phyloP scores from a whole-genome alignment of 805 yeast genomes.

The Zygoascus flipseniorum region DNA sequence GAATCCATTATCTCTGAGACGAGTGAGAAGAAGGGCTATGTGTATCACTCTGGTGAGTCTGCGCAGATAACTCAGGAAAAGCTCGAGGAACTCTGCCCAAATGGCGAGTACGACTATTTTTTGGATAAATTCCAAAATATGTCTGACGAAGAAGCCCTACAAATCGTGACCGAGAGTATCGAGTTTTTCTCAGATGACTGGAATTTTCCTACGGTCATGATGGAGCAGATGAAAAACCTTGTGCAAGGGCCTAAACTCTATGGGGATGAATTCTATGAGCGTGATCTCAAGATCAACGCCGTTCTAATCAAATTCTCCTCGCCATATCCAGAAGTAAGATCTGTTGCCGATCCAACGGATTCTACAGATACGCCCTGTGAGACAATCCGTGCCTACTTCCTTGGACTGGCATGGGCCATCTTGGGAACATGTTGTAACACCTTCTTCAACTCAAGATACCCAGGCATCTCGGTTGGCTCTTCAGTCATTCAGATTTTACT shows the following conservation, averaged over 20 bases:
- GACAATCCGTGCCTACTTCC: constrained; percentile 39
- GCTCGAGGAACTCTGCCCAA: constrained; percentile 13
- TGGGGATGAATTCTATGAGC: constrained; percentile 8
- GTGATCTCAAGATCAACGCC: constrained; percentile 9
- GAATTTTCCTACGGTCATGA: constrained; percentile 27
- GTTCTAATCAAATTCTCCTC: constrained; percentile 28
- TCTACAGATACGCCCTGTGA: constrained; percentile 39
- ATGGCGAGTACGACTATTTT: constrained; percentile 12
- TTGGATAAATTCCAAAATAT: constrained; percentile 3
- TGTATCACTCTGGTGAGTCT: not conserved
- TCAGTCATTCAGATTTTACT: constrained; percentile 37
- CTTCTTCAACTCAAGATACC: constrained; percentile 49
- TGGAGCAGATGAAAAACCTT: constrained; percentile 22
- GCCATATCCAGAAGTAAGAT: constrained; percentile 52
- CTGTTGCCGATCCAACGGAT: constrained; percentile 45
- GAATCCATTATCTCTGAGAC: not conserved
- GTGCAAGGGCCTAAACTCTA: constrained; percentile 7
- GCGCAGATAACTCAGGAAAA: constrained; percentile 4
- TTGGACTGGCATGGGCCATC: constrained; percentile 35
- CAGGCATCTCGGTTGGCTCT: constrained; percentile 37
- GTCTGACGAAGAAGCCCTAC: constrained; percentile 8
- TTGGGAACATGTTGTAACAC: constrained; percentile 49
- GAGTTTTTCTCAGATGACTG: constrained; percentile 5
- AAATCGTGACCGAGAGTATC: constrained; percentile 3
- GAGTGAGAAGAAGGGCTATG: constrained; percentile 3